These are phyloP conservation scores for Penicillium sp. DNA, from an alignment of 2,329 filamentous ascomycete genomes.

Conservation along the genomic window DNA sequence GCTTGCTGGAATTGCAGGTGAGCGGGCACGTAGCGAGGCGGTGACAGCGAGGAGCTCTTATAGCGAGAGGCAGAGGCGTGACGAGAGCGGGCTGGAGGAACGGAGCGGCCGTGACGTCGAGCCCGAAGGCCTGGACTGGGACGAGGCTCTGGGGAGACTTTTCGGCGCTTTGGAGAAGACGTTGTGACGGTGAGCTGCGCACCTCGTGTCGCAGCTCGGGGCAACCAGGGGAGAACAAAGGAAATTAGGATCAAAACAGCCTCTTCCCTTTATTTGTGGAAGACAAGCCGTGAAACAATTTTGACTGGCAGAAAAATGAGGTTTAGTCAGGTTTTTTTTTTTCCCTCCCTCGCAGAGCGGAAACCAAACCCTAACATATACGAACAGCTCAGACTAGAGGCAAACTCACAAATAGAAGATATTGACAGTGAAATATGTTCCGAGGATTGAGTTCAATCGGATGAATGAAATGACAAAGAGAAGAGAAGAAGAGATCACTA, in stretches of 20 bases:
- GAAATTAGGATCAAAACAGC: constrained; percentile 3
- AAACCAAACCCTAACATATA: constrained; percentile 15
- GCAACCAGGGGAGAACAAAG: constrained; percentile 17
- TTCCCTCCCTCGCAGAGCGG: constrained; percentile 3
- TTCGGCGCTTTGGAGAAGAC: constrained; percentile 53
- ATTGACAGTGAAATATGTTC: too few species aligned
- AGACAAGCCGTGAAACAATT: constrained; percentile 9
- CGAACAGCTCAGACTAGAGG: too few species aligned
- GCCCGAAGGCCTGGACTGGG: constrained; percentile 40
- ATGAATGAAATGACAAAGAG: too few species aligned
- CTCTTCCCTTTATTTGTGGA: constrained; percentile 6
- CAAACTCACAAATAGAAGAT: too few species aligned
- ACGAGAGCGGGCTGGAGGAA: constrained; percentile 23
- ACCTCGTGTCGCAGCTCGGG: constrained; percentile 47
- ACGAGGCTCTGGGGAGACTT: constrained; percentile 45
- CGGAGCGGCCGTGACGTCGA: constrained; percentile 38
- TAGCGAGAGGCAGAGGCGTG: constrained; percentile 29
- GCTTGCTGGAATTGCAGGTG: constrained; percentile 55
- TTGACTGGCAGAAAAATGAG: constrained; percentile 23
- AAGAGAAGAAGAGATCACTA: too few species aligned
- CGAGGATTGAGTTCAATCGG: too few species aligned
- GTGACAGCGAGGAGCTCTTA: constrained; percentile 32
- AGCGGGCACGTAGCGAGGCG: constrained; percentile 54
- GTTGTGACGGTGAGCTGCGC: constrained; percentile 51
- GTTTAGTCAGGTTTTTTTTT: constrained; percentile 20